These are phyloP conservation scores for Cornus suecica DNA, from an alignment of 148 eudicot genomes.

Conservation along the genomic window DNA sequence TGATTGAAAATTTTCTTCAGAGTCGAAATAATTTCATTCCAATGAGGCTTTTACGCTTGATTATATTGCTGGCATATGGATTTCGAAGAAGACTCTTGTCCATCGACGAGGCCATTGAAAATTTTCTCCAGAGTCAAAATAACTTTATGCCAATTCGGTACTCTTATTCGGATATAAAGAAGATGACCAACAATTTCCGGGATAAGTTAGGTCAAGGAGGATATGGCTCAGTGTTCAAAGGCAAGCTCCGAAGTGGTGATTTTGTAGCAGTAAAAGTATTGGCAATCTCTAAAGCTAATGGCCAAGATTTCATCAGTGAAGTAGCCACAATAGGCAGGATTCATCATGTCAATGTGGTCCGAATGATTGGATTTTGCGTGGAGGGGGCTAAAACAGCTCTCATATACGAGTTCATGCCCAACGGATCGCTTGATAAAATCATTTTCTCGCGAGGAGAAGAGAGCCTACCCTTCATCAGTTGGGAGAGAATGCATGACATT, in stretches of 20 bases:
- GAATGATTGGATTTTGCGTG: constrained; percentile 22
- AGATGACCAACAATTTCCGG: constrained; percentile 26
- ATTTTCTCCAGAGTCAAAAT: constrained; percentile 26
- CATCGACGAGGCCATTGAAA: constrained; percentile 23
- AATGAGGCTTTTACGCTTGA: too few relatives aligned
- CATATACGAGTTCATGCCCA: constrained; percentile 29
- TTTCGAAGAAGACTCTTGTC: constrained; percentile 17
- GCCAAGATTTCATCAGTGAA: constrained; percentile 33
- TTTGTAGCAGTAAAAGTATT: constrained; percentile 27
- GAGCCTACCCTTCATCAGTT: constrained; percentile 5
- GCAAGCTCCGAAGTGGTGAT: constrained; percentile 27
- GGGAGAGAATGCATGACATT: constrained; percentile 19
- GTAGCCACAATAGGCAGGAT: constrained; percentile 30
- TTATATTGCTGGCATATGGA: not conserved
- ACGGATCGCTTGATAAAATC: constrained; percentile 27
- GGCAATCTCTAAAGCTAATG: constrained; percentile 21
- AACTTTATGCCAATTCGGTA: constrained; percentile 27
- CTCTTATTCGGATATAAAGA: constrained; percentile 25
- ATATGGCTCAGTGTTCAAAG: constrained; percentile 30
- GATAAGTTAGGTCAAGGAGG: constrained; percentile 29
- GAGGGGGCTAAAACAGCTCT: constrained; percentile 27
- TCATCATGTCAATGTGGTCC: constrained; percentile 28
- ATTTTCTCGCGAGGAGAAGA: constrained; percentile 12
- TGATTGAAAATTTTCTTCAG: constrained; percentile 27
- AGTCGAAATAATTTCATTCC: constrained; percentile 26